phyloP scores from a whole-genome alignment of 306 rosid genomes.

The Rosa rugosa region DNA sequence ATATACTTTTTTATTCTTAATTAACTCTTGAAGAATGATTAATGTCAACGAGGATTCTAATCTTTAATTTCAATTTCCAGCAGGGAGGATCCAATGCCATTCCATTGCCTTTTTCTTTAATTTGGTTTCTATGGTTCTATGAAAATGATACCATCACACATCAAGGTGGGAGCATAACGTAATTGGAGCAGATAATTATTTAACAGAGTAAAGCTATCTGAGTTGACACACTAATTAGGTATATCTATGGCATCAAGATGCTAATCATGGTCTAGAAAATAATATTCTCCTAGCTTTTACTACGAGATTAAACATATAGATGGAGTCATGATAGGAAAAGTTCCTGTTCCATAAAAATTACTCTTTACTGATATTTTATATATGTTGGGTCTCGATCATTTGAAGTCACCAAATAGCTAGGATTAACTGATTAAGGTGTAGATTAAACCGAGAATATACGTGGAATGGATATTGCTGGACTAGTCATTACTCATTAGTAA shows the following conservation, averaged over 20 bases:
- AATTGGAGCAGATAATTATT: not conserved
- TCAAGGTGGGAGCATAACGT: not conserved
- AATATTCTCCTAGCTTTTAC: not conserved
- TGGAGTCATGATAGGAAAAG: not conserved
- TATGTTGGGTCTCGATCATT: not conserved
- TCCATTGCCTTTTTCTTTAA: constrained; percentile 3
- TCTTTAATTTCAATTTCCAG: not conserved
- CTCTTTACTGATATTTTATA: not conserved
- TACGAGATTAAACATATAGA: not conserved
- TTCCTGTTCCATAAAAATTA: not conserved
- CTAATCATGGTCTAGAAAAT: not conserved
- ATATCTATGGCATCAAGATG: not conserved
- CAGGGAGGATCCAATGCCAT: not conserved
- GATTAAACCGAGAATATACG: no score
- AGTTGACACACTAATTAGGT: not conserved
- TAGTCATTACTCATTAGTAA: not conserved
- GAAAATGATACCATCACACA: not conserved
- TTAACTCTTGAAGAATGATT: not conserved
- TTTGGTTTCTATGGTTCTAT: not conserved
- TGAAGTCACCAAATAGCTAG: not conserved
- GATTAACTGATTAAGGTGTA: not conserved
- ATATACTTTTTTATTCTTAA: not conserved
- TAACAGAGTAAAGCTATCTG: not conserved
- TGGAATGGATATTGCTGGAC: not conserved
- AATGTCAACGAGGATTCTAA: not conserved